These are phyloP conservation scores for Pistacia atlantica DNA, from an alignment of 345 rosid genomes.

Conservation along the genomic window DNA sequence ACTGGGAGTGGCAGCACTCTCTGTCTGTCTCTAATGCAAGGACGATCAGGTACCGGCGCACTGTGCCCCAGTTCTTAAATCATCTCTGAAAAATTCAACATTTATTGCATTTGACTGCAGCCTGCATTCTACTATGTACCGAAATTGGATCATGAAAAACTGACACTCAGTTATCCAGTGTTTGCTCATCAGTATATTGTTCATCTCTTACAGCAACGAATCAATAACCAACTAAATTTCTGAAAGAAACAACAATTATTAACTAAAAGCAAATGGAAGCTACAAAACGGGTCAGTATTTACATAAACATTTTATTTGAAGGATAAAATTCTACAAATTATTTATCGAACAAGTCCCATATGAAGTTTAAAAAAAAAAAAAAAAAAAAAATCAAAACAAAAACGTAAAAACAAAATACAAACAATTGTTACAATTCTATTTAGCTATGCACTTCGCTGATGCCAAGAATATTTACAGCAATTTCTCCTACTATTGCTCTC, in stretches of 20 bases:
- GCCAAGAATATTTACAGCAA: slow-evolving; percentile 51
- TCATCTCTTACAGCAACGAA: not conserved
- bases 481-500: slow-evolving; percentile 24
- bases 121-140: too few species aligned
- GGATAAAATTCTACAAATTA: slow-evolving; percentile 44
- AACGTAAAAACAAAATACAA: slow-evolving; percentile 26
- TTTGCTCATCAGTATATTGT: too few species aligned
- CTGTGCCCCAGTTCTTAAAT: too few species aligned
- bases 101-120: too few species aligned
- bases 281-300: slow-evolving; percentile 5
- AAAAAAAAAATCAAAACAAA: slow-evolving; percentile 14
- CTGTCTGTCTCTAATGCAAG: too few species aligned
- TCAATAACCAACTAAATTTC: too few species aligned
- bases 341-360: slow-evolving; percentile 54
- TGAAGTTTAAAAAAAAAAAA: slow-evolving; percentile 1
- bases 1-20: too few species aligned
- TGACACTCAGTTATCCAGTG: too few species aligned
- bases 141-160: too few species aligned
- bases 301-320: slow-evolving; percentile 20
- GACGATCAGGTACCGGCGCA: too few species aligned
- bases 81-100: too few species aligned
- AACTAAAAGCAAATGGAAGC: not conserved
- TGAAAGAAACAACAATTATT: too few species aligned
- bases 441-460: slow-evolving; percentile 31
- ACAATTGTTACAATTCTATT: slow-evolving; percentile 22